Base-by-base conservation (phyloP, 2,329 filamentous ascomycete species). In the Aspergillus tubingensis region DNA sequence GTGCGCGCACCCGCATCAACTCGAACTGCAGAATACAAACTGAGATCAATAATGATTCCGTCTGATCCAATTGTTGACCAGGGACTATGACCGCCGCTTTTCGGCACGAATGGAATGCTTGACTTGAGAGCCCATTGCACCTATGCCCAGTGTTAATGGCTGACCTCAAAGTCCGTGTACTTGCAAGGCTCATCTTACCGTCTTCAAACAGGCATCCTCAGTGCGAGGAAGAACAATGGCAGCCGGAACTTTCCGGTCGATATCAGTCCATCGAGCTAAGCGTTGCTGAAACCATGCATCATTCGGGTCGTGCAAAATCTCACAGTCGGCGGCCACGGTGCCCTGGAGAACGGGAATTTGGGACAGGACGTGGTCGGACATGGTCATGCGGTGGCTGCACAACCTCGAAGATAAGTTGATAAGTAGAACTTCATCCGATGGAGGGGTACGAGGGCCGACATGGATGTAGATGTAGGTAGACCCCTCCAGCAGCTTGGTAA, bases 21-120 rank as follows among this genome's bases (percentile, higher is more conserved):
- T 3, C 15, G n/a, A 10, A 54, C 17, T 15, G 21, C 21, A 3
- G 38, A 7, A 19, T 54, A 23, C 11, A 25, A 5, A 17, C 36
- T 54, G 19, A 54, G 52, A 17, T 54, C 52, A 8, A 54, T 54
- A n/a, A 54, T 32, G 38, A 54, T 13, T 8, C 52, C 52, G 3
- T 30, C 52, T 3, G 8, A 15, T 8, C 52, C 52, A 39, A 54
- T 54, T 8, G 52, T 54, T 8, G 52, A 54, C 52, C 52, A 54
- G 2, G 36, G 15, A 43, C 52, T 54, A 19, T 54, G 52, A n/a
- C 52, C 52, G 3, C 52, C 52, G 10, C 52, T 25, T 13, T 38
- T 17, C 2, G 52, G 36, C 15, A 54, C 52, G 8, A 54, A 27
- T 11, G 52, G 38, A 30, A 54, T 44, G 36, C 8, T 30, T 6